A percentile compares a stretch with the other conserved stretches of the same genome.
These are phyloP conservation scores for Rhodotorula mucilaginosa DNA, from an alignment of 1,284 basidiomycete genomes.

Conservation along the genomic window DNA sequence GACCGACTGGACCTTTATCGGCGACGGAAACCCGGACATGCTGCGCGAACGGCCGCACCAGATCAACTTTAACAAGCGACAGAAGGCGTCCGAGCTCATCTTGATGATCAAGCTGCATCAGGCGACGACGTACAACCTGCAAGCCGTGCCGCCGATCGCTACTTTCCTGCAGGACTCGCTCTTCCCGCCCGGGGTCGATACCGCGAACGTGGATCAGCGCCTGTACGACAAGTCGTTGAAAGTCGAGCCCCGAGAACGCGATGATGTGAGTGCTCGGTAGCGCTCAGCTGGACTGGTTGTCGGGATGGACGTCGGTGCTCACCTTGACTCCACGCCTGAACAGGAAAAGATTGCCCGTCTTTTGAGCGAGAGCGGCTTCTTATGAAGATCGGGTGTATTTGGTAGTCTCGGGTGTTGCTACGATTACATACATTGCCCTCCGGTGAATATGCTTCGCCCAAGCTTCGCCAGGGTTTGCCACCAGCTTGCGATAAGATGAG, in stretches of 20 bases:
- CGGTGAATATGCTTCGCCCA: not conserved
- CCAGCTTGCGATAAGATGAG: too few species aligned
- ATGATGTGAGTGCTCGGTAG: conserved; percentile 56
- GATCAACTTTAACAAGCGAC: conserved; percentile 86
- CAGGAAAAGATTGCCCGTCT: conserved; percentile 69
- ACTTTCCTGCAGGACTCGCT: conserved; percentile 76
- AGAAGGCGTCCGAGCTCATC: conserved; percentile 59
- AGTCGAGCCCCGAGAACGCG: conserved; percentile 86
- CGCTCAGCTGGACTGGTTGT: not conserved
- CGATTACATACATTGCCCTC: too few species aligned
- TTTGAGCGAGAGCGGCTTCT: conserved; percentile 39
- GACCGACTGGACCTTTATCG: conserved; percentile 92
- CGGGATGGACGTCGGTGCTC: not conserved
- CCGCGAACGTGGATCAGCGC: conserved; percentile 43
- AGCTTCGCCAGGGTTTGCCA: too few species aligned
- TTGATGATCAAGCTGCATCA: conserved; percentile 97
- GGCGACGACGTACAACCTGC: conserved; percentile 81
- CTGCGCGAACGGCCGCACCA: conserved; percentile 63
- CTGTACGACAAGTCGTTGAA: conserved; percentile 76
- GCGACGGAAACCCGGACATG: conserved; percentile 90
- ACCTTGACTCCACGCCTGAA: not conserved
- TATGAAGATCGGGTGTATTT: conserved; percentile 7
- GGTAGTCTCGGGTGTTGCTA: too few species aligned
- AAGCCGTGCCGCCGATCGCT: conserved; percentile 65
- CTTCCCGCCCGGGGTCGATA: conserved; percentile 30